Evolutionary conservation across 2,329 filamentous ascomycete genomes (phyloP).

Genomic region (Curvularia hawaiiensis): DNA sequence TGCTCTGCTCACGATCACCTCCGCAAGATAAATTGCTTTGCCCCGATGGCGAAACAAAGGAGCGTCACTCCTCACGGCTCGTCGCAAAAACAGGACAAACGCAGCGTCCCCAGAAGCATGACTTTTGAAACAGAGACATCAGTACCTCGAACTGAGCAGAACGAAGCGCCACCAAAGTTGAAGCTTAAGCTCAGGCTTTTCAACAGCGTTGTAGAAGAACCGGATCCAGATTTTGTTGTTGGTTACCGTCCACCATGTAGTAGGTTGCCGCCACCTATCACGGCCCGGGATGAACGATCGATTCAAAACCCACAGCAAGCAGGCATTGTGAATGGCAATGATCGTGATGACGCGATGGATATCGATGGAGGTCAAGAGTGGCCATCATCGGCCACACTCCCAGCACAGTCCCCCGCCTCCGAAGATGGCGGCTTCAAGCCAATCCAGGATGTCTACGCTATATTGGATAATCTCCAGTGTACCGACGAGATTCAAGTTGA

Average conservation of each 20-base stretch:
- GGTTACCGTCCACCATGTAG: not conserved
- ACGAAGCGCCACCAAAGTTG: not conserved
- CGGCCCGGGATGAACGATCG: slow-evolving; percentile 10
- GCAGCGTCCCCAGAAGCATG: not conserved
- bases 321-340: slow-evolving; percentile 4
- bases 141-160: not conserved
- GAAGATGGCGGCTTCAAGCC: not conserved
- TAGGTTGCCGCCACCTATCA: not conserved
- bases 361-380: not conserved
- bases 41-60: slow-evolving; percentile 3
- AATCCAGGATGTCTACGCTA: not conserved
- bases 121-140: slow-evolving; percentile 1
- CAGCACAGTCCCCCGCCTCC: not conserved
- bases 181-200: not conserved
- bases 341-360: slow-evolving; percentile 2
- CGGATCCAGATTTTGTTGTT: not conserved
- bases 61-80: not conserved
- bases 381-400: not conserved
- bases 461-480: slow-evolving; percentile 2
- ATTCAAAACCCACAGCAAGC: not conserved
- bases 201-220: not conserved
- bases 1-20: not conserved
- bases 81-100: not conserved
- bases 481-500: slow-evolving; percentile 16
- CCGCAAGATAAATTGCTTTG: too few relatives aligned